Conservation (phyloP, 1,284 basidiomycete species). For the Pyrrhoderma lamaoense region DNA sequence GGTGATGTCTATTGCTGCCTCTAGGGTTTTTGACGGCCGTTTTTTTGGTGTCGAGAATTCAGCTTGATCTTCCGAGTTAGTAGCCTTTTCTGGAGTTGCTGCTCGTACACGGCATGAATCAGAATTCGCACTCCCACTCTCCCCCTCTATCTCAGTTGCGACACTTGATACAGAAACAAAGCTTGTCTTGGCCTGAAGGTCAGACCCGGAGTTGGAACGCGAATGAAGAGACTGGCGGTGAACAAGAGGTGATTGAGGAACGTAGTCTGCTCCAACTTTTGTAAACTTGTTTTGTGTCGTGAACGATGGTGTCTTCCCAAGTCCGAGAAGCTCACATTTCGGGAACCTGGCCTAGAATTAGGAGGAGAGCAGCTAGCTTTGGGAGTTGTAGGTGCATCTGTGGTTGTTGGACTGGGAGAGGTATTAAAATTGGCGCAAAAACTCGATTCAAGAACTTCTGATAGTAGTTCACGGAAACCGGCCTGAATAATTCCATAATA, state of each 20-base stretch:
- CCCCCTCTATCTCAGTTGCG: neutral
- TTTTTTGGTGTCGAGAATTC: no score
- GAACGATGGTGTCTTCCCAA: slow-evolving; percentile 9
- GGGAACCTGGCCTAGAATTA: slow-evolving; percentile 2
- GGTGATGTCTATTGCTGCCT: no score
- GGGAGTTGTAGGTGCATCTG: slow-evolving; percentile 3
- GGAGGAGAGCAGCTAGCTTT: slow-evolving; percentile 2
- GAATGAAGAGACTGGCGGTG: no score
- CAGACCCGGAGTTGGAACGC: neutral
- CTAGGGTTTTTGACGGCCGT: no score
- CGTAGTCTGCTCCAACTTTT: slow-evolving; percentile 34
- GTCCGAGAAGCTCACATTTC: slow-evolving; percentile 4
- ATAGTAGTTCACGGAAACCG: slow-evolving; percentile 52
- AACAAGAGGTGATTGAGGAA: slow-evolving; percentile 26
- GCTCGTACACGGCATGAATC: neutral
- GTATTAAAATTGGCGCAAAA: neutral
- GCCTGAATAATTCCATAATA: slow-evolving; percentile 55
- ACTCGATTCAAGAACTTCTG: slow-evolving; percentile 24
- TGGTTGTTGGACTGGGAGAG: slow-evolving; percentile 7
- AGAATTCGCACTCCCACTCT: neutral
- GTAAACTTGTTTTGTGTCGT: slow-evolving; percentile 37
- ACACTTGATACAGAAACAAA: slow-evolving; percentile 1
- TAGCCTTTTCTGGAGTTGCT: no score
- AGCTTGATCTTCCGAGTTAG: no score
- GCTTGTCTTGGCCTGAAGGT: neutral